Conservation (phyloP, 2,329 filamentous ascomycete genomes). For the Beauveria sp. region DNA sequence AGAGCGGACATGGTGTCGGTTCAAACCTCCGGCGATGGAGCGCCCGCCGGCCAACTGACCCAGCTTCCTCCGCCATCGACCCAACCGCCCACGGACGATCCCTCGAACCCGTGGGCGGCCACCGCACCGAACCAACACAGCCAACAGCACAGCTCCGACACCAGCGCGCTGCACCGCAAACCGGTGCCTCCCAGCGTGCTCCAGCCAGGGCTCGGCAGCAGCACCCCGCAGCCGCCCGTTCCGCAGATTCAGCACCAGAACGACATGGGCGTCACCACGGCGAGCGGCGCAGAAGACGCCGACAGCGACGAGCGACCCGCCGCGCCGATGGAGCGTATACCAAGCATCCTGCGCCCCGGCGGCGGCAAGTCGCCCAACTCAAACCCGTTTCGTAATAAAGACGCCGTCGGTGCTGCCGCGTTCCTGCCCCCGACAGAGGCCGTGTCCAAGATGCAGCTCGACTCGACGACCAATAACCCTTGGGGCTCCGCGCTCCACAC, state of each 20-base stretch:
- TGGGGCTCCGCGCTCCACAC: constrained; percentile 24
- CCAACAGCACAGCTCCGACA: neutral
- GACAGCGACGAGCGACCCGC: neutral
- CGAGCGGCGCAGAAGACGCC: neutral
- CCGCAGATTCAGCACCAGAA: neutral
- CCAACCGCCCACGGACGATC: neutral
- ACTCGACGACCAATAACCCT: constrained; percentile 31
- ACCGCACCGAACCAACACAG: neutral
- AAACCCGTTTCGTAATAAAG: constrained; percentile 48
- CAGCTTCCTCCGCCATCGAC: constrained; percentile 1
- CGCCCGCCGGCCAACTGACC: neutral
- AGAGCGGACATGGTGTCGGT: constrained; percentile 9
- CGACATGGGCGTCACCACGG: neutral
- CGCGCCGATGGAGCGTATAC: neutral
- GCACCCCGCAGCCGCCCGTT: neutral
- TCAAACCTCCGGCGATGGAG: constrained; percentile 3
- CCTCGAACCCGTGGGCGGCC: neutral
- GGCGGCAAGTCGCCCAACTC: constrained; percentile 31
- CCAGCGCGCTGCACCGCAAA: neutral
- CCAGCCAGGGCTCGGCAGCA: neutral
- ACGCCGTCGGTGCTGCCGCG: constrained; percentile 22
- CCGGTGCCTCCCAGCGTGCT: neutral
- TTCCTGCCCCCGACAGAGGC: constrained; percentile 25
- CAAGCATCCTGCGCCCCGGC: constrained; percentile 20
- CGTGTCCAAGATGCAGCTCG: constrained; percentile 35